Percentiles rank a stretch among this genome's conserved stretches.
Conservation (phyloP, 176 grass and related monocot genomes). For the Carex cristatella region DNA sequence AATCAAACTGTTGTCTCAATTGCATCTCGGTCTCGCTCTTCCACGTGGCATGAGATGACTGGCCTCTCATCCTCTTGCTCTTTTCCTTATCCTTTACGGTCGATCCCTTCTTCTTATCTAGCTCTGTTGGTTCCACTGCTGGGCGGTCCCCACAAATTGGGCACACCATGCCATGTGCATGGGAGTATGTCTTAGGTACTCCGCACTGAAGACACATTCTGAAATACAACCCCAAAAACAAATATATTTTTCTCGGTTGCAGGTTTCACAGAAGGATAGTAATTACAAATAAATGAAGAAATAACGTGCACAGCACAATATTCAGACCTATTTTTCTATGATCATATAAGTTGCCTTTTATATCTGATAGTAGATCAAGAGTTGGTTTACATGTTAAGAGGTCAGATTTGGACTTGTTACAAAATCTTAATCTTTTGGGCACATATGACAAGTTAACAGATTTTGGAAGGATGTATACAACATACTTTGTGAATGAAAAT, state of each 20-base stretch:
- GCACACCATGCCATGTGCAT: slow-evolving; percentile 61
- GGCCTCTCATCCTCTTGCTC: slow-evolving; percentile 83
- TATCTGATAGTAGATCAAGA: background rate
- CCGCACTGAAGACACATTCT: slow-evolving; percentile 90
- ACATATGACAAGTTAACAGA: background rate
- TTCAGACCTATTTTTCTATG: too few relatives aligned
- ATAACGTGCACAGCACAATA: too few relatives aligned
- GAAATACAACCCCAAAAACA: slow-evolving; percentile 2
- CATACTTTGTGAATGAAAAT: background rate
- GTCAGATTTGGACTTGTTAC: background rate
- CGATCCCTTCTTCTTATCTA: slow-evolving; percentile 68
- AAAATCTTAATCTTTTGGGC: background rate
- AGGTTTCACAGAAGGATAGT: background rate
- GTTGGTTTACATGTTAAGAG: background rate
- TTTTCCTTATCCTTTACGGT: slow-evolving; percentile 90
- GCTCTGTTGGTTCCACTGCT: slow-evolving; percentile 36
- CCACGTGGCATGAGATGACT: slow-evolving; percentile 76
- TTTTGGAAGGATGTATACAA: background rate
- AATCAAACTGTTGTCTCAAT: slow-evolving; percentile 81
- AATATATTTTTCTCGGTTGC: background rate
- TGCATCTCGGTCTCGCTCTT: slow-evolving; percentile 97
- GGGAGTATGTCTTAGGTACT: slow-evolving; percentile 84
- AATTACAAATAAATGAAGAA: background rate
- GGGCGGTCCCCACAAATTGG: slow-evolving; percentile 62
- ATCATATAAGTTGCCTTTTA: background rate